A percentile compares a stretch with the other conserved stretches of the same genome.
Evolutionary conservation across 164 flowering plant genomes (phyloP).

Genomic region (Vitis amurensis): DNA sequence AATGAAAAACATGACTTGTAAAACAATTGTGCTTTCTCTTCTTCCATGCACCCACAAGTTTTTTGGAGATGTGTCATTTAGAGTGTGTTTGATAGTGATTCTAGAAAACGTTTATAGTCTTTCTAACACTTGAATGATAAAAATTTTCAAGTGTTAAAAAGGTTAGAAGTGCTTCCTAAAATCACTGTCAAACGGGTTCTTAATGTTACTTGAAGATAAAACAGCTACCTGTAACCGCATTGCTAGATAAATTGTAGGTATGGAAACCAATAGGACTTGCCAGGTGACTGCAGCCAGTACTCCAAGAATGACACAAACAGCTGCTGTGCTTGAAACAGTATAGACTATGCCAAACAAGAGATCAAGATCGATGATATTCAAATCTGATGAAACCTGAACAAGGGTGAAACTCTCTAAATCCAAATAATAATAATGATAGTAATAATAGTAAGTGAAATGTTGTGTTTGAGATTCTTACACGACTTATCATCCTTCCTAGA

Average conservation of each 20-base stretch:
- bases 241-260: slow-evolving; percentile 36
- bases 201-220: neutral
- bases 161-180: no score
- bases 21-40: no score
- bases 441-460: no score
- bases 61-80: no score
- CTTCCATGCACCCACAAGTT: no score
- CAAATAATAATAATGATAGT: neutral
- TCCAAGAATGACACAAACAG: slow-evolving; percentile 32
- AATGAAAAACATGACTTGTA: no score
- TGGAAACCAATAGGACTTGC: slow-evolving; percentile 47
- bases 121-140: no score
- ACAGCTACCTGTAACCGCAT: slow-evolving; percentile 36
- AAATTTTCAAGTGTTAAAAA: no score
- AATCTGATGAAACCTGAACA: slow-evolving; percentile 45
- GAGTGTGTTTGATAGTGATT: no score
- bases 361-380: slow-evolving; percentile 47
- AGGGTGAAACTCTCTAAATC: neutral
- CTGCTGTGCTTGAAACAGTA: slow-evolving; percentile 29
- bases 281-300: slow-evolving; percentile 44
- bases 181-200: no score
- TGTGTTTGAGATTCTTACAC: slow-evolving; percentile 30
- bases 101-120: no score
- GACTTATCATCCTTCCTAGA: slow-evolving; percentile 46
- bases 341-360: slow-evolving; percentile 31